Evolutionary conservation across 768 basidiomycete species (phyloP).

Genomic region (Naganishia friedmannii): DNA sequence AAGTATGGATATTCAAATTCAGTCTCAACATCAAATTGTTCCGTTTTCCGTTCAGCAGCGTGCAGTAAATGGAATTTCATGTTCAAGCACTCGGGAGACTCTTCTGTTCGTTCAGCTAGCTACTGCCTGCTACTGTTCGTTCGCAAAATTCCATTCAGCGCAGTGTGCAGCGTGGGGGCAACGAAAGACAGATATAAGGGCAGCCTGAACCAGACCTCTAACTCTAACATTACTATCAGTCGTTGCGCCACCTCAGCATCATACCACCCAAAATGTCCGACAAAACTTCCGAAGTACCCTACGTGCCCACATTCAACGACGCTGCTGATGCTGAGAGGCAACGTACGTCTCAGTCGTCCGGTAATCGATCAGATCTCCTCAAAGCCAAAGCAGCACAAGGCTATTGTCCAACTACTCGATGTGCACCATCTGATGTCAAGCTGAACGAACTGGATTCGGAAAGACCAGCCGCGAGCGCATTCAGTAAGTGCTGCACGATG

Average conservation of each 20-base stretch:
- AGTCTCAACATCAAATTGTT: no score
- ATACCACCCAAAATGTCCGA: not conserved
- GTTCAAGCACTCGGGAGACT: no score
- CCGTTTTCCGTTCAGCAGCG: no score
- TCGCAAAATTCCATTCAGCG: no score
- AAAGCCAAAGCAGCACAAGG: slow-evolving; percentile 7
- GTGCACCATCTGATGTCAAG: slow-evolving; percentile 1
- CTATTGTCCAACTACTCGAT: slow-evolving; percentile 4
- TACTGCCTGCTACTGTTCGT: no score
- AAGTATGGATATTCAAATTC: not conserved
- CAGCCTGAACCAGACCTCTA: not conserved
- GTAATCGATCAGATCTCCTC: slow-evolving; percentile 12
- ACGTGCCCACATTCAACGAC: not conserved
- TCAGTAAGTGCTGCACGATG: not conserved
- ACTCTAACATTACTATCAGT: no score
- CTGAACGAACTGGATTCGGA: slow-evolving; percentile 1
- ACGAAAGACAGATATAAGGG: not conserved
- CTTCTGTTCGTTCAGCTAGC: no score
- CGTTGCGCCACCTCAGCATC: no score
- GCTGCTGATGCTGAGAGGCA: slow-evolving; percentile 1
- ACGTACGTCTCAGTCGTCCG: slow-evolving; percentile 5
- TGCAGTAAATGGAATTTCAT: no score
- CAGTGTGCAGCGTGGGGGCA: no score
- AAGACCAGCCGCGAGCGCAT: slow-evolving; percentile 17
- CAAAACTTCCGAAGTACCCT: not conserved